Evolutionary conservation across 208 protist species (phyloP), one percentile per base, ranked within the genome.

Genomic region (Leishmania martiniquensis): DNA sequence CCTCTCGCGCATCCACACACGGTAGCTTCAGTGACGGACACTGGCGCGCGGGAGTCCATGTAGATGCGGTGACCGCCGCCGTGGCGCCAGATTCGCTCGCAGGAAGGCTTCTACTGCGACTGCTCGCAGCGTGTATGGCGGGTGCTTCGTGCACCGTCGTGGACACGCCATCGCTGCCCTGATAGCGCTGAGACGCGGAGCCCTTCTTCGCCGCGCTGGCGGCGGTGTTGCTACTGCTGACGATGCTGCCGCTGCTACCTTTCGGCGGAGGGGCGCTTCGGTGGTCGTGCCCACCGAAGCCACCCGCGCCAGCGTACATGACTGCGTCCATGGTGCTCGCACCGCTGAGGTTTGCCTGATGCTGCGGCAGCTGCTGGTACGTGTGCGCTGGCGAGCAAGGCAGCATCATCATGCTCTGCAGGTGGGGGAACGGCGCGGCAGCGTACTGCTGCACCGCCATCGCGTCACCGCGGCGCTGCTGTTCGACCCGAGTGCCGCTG

Each of bases 1-100:
- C 66, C 25, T 82, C 78, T 6, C 47, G 72, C 7, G 78, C 77
- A 66, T 66, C 72, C 2, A 82, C 78, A 51, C 37, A 77, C n/a
- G 71, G 72, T 65, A 82, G 78, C 63, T 82, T 71, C 77, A 72
- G 25, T 20, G 37, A n/a, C 62, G 37, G 34, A 81, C 34, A 51
- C 67, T 13, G 55, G 29, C 29, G 54, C 4, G 22, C 32, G 34
- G 10, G 52, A 45, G 49, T 57, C 37, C 34, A 12, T n/a, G 20
- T 20, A 63, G 70, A 42, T 60, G 29, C n/a, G 5, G 42, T 22
- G 57, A 65, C 54, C 45, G 57, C 67, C 20, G 44, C 22, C 29
- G 17, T 69, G 65, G 65, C 6, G 42, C 34, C 65, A 25, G 42
- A 9, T 49, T 69, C 65, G 65, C 65, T 69, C 20, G 9, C 39